Evolutionary conservation across 208 protist species (phyloP).

Genomic region (Naegleria gruberi): DNA sequence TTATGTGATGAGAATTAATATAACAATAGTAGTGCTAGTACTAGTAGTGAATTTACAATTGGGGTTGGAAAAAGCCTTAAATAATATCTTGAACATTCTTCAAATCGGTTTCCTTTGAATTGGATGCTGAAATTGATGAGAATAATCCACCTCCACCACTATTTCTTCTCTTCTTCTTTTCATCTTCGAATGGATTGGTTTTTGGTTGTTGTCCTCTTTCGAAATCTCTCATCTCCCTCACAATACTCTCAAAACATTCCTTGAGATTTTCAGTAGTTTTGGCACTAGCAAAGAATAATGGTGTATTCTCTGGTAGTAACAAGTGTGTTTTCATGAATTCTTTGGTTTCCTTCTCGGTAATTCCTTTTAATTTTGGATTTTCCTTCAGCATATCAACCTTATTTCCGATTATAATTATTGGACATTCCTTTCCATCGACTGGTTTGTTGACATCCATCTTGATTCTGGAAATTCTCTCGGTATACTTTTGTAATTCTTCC

Average conservation of each 20-base stretch:
- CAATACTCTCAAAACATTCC: not conserved
- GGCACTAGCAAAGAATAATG: not conserved
- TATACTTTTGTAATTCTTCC: slow-evolving; percentile 42
- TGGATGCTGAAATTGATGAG: not conserved
- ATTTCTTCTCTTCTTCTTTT: not conserved
- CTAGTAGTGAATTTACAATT: no score
- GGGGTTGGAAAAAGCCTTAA: no score
- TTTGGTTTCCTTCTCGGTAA: not conserved
- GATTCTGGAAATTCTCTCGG: slow-evolving; percentile 44
- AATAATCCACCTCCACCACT: not conserved
- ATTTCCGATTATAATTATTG: slow-evolving; percentile 50
- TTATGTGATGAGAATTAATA: no score
- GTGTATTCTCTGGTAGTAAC: not conserved
- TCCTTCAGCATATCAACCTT: slow-evolving; percentile 51
- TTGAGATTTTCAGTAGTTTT: not conserved
- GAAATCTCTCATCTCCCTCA: not conserved
- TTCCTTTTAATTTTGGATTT: not conserved
- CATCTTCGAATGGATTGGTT: not conserved
- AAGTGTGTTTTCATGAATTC: not conserved
- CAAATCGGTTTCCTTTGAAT: no score
- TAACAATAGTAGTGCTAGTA: no score
- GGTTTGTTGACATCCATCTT: slow-evolving; percentile 33
- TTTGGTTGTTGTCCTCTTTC: not conserved
- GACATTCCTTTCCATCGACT: slow-evolving; percentile 42
- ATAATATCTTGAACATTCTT: no score